phyloP scores from a whole-genome alignment of 2,329 filamentous ascomycete species.

The Colletotrichum orchidophilum region DNA sequence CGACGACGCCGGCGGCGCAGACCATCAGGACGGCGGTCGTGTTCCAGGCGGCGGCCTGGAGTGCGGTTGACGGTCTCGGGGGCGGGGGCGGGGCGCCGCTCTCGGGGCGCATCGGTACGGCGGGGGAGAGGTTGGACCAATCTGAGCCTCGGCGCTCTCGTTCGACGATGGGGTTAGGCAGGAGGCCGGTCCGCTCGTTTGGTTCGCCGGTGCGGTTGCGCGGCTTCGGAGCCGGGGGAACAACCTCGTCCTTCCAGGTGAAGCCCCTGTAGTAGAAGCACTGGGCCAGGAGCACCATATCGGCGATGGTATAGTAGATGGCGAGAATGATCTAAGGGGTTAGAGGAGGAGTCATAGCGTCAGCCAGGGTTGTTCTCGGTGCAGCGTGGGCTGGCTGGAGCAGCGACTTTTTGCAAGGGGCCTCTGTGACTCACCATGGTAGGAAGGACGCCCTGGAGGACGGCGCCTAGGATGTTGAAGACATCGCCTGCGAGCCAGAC shows the following conservation, averaged over 20 bases:
- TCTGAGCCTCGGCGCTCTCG: slow-evolving; percentile 61
- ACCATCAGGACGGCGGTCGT: slow-evolving; percentile 80
- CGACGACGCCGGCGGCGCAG: slow-evolving; percentile 81
- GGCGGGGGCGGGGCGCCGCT: slow-evolving; percentile 52
- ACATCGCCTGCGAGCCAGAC: slow-evolving; percentile 95
- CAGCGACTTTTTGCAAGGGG: neutral
- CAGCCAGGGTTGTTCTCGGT: slow-evolving; percentile 29
- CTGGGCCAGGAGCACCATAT: slow-evolving; percentile 86
- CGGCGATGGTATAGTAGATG: slow-evolving; percentile 91
- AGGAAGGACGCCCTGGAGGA: slow-evolving; percentile 89
- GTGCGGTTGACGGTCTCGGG: slow-evolving; percentile 56
- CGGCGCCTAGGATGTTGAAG: slow-evolving; percentile 94
- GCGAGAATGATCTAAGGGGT: slow-evolving; percentile 78
- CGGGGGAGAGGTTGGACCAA: slow-evolving; percentile 78
- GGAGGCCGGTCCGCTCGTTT: slow-evolving; percentile 63
- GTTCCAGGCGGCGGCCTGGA: slow-evolving; percentile 77
- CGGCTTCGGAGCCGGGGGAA: slow-evolving; percentile 52
- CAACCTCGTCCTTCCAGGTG: slow-evolving; percentile 66
- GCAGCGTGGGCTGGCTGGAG: slow-evolving; percentile 9
- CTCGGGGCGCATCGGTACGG: slow-evolving; percentile 74
- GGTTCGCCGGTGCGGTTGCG: slow-evolving; percentile 47
- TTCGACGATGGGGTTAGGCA: slow-evolving; percentile 41
- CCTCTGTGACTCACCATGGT: slow-evolving; percentile 73
- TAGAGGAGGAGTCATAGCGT: slow-evolving; percentile 11
- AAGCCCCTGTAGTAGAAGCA: slow-evolving; percentile 97